A percentile compares a stretch with the other conserved stretches of the same genome.
These are phyloP conservation scores for Trametes versicolor DNA, from an alignment of 1,284 basidiomycete species.

Conservation along the genomic window DNA sequence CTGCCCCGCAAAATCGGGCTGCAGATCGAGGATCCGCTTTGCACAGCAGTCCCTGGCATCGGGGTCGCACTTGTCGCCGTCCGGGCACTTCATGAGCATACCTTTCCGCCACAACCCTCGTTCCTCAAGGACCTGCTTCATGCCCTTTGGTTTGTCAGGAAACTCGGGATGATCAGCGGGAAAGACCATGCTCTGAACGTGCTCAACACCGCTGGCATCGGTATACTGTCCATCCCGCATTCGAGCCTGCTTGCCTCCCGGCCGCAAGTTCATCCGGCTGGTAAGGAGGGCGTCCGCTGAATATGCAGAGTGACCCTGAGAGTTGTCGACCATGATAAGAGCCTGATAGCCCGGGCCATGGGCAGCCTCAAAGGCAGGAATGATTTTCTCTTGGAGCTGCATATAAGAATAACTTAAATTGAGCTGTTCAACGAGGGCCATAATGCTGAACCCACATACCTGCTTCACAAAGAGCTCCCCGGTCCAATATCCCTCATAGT, in stretches of 20 bases:
- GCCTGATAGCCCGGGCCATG: constrained; percentile 48
- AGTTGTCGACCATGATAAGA: constrained; percentile 51
- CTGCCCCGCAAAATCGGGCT: constrained; percentile 49
- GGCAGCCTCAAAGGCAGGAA: constrained; percentile 45
- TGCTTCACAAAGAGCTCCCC: constrained; percentile 51
- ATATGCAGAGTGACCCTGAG: constrained; percentile 53
- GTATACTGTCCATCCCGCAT: constrained; percentile 47
- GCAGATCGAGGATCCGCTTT: constrained; percentile 42
- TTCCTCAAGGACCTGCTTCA: constrained; percentile 46
- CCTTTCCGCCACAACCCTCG: constrained; percentile 37
- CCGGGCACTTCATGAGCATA: constrained; percentile 40
- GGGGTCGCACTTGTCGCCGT: constrained; percentile 23
- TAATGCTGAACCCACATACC: no score
- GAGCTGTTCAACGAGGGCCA: no score
- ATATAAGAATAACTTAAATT: no score
- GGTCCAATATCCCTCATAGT: constrained; percentile 55
- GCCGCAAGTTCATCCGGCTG: constrained; percentile 47
- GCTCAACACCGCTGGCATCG: constrained; percentile 35
- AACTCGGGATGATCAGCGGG: constrained; percentile 41
- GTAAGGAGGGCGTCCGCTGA: constrained; percentile 47
- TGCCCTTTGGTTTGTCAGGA: constrained; percentile 42
- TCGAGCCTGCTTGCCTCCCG: constrained; percentile 49
- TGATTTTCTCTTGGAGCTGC: constrained; percentile 46
- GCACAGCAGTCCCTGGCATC: constrained; percentile 26
- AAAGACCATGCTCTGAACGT: constrained; percentile 50